Evolutionary conservation across 306 rosid genomes (phyloP).

Genomic region (Phaseolus lunatus): DNA sequence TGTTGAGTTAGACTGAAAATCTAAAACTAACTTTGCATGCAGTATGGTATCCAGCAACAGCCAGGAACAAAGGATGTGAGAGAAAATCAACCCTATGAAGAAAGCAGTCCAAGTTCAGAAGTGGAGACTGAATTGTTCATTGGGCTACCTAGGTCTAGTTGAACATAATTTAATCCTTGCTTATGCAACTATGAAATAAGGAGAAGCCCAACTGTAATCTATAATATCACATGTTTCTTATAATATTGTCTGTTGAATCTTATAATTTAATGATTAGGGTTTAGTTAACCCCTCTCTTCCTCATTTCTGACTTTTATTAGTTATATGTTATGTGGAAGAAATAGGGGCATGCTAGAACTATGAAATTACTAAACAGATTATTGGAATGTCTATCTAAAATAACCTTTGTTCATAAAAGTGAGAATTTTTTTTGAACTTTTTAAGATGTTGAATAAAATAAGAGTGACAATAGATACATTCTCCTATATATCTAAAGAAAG

Average conservation of each 20-base stretch:
- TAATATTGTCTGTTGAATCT: slow-evolving; percentile 1
- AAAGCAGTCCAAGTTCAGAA: slow-evolving; percentile 69
- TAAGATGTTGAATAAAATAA: too few species aligned
- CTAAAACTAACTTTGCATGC: slow-evolving; percentile 21
- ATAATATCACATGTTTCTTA: slow-evolving; percentile 19
- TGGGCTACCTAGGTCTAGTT: slow-evolving; percentile 64
- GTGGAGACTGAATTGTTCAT: slow-evolving; percentile 87
- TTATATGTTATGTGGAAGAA: not conserved
- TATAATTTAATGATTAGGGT: slow-evolving; percentile 22
- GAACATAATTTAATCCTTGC: slow-evolving; percentile 24
- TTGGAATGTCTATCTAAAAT: not conserved
- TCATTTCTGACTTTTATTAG: not conserved
- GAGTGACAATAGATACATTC: too few species aligned
- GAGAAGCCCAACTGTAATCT: slow-evolving; percentile 33
- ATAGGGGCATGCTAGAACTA: not conserved
- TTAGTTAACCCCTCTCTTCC: not conserved
- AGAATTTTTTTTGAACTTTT: not conserved
- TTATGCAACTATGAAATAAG: slow-evolving; percentile 35
- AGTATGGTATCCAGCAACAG: slow-evolving; percentile 46
- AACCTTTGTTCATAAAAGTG: not conserved
- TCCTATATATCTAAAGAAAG: too few species aligned
- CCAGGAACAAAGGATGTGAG: slow-evolving; percentile 30
- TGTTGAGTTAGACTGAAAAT: not conserved
- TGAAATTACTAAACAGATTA: not conserved
- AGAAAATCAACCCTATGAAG: slow-evolving; percentile 45